These are phyloP conservation scores for Phytophthora hibernalis DNA, from an alignment of 352 stramenopile species.

Conservation along the genomic window DNA sequence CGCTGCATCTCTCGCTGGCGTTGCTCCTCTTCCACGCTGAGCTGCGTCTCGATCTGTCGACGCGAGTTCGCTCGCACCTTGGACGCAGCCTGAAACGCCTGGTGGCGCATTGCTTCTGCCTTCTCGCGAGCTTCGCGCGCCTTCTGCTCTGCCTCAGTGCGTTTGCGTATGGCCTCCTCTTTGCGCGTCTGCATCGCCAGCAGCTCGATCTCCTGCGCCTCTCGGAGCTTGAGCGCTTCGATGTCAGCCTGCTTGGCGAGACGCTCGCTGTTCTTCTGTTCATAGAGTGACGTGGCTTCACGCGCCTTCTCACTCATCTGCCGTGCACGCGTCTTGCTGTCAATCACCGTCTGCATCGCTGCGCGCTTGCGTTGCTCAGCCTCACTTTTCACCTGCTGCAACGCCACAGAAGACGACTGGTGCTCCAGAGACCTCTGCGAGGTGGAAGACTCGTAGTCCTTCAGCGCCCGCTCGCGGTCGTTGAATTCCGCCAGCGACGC, in stretches of 20 bases:
- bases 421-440: slow-evolving; percentile 38
- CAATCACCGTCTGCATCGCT: slow-evolving; percentile 80
- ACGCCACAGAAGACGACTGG: slow-evolving; percentile 38
- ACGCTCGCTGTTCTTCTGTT: slow-evolving; percentile 64
- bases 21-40: slow-evolving; percentile 65
- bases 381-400: slow-evolving; percentile 52
- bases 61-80: slow-evolving; percentile 72
- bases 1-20: slow-evolving; percentile 50
- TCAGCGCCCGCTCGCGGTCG: slow-evolving; percentile 65
- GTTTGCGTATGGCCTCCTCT: slow-evolving; percentile 67
- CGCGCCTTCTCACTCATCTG: slow-evolving; percentile 71
- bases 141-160: slow-evolving; percentile 73
- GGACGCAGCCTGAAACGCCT: slow-evolving; percentile 71
- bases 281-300: slow-evolving; percentile 62
- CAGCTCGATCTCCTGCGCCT: slow-evolving; percentile 53
- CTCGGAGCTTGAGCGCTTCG: slow-evolving; percentile 49
- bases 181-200: slow-evolving; percentile 61
- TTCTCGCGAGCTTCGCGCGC: slow-evolving; percentile 62
- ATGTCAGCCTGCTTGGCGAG: slow-evolving; percentile 60
- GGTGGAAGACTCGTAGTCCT: slow-evolving; percentile 57
- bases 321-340: slow-evolving; percentile 68
- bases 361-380: slow-evolving; percentile 68
- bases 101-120: slow-evolving; percentile 67
- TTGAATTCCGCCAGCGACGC: slow-evolving; percentile 81
- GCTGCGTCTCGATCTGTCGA: slow-evolving; percentile 69